These are phyloP conservation scores for Sistotremastrum suecicum DNA, from an alignment of 768 basidiomycete genomes.

Conservation along the genomic window DNA sequence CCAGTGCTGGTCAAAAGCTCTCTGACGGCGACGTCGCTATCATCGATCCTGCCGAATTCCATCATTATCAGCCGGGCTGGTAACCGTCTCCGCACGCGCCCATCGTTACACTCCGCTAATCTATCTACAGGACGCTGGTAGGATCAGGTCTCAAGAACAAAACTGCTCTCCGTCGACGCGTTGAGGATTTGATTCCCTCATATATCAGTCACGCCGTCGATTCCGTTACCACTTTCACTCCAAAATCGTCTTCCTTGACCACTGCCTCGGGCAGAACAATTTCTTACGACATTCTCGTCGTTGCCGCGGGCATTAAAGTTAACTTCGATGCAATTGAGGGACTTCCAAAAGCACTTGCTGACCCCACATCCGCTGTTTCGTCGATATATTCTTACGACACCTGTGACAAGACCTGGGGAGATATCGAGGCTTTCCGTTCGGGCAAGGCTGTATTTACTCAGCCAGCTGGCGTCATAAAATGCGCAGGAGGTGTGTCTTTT, in stretches of 20 bases:
- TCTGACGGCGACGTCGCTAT: constrained; percentile 71
- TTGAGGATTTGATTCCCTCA: constrained; percentile 58
- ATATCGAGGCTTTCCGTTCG: constrained; percentile 58
- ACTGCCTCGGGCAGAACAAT: constrained; percentile 57
- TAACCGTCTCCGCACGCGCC: constrained; percentile 18
- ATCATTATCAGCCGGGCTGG: constrained; percentile 95
- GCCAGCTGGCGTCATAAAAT: constrained; percentile 85
- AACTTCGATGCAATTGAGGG: constrained; percentile 71
- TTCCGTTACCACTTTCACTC: constrained; percentile 61
- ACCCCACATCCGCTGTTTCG: constrained; percentile 69
- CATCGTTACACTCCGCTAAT: constrained; percentile 1
- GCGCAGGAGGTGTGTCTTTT: constrained; percentile 57
- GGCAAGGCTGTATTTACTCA: constrained; percentile 93
- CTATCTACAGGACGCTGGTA: constrained; percentile 65
- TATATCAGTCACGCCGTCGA: constrained; percentile 61
- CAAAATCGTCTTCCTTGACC: constrained; percentile 56
- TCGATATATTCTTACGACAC: constrained; percentile 87
- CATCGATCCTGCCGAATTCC: constrained; percentile 65
- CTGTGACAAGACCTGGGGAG: constrained; percentile 78
- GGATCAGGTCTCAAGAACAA: constrained; percentile 76
- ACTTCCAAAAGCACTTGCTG: constrained; percentile 59
- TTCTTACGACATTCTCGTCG: constrained; percentile 75
- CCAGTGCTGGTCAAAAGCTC: constrained; percentile 50
- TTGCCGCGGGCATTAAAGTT: constrained; percentile 79
- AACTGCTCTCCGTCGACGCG: constrained; percentile 46